Evolutionary conservation across 306 rosid species (phyloP), one percentile per base, ranked within the genome.

Genomic region (Cicer chorassanicum): DNA sequence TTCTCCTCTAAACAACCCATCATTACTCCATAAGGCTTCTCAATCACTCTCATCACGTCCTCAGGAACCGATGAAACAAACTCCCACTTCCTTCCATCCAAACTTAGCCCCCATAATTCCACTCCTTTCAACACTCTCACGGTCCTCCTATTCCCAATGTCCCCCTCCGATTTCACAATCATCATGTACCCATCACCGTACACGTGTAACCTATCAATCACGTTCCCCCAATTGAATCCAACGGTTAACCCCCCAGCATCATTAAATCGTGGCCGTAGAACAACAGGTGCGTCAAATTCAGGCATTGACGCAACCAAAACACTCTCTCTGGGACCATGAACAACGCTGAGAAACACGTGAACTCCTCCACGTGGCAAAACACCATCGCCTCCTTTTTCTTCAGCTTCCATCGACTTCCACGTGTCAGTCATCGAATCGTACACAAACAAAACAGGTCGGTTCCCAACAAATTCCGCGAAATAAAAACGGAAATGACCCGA

Each of bases 111-210:
- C 93, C 90, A 86, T 43, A 88, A 68, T 53, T 88, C 93, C 75
- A 86, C 85, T 0, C 86, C 85, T 50, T 72, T 84, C 15, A 84
- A 8, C 34, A 84, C 56, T 80, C 84, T 86, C 36, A 12, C 4
- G 13, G 15, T 65, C 10, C 66, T 43, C 18, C 19, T 11, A 5
- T 15, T n/a, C 51, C 53, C 56, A 65, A 42, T 53, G 11, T 15
- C 81, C 3, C 80, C 83, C 42, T 86, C 83, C 0, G 90, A 88
- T 49, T 74, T 78, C 24, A 86, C 81, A 0, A 88, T 68, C 86
- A 88, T 88, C 93, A 86, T 84, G 79, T 82, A 84, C 53, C 93
- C 93, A 66, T 88, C 93, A 7, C 93, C 86, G 79, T 81, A 86
- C 81, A 88, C 90, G 82, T 86, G 89, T 65, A 88, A 14, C 36